Evolutionary conservation across 2,329 filamentous ascomycete genomes (phyloP), one percentile per base, ranked within the genome.

Genomic region (Aaosphaeria arxii): DNA sequence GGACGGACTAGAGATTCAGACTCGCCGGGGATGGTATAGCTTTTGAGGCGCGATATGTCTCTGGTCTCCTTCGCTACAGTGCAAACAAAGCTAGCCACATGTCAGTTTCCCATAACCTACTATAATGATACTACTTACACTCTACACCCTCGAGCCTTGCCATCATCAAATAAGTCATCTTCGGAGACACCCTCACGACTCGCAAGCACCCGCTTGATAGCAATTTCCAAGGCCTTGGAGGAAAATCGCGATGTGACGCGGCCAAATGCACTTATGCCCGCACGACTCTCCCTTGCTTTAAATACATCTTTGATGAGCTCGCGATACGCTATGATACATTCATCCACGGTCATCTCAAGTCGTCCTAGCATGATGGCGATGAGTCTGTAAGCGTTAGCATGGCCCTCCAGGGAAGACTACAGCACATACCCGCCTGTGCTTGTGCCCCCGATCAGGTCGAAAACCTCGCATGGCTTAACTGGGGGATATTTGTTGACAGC

Each of bases 61-160:
- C 77, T 78, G 54, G 78, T 79, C 30, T 48, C 42, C n/a, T 36
- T 30, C 5, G 33, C n/a, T 4, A 11, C 42, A n/a, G 71, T 74
- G 54, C 79, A 76, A n/a, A 75, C 61, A 49, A 73, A 77, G 0
- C 42, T 44, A 36, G n/a, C 33, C n/a, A 9, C 33, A 9, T 9
- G n/a, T 36, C 7, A 36, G 33, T 36, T 9, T 9, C 9, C 9
- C n/a, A 36, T n/a, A 36, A 36, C 7, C 7, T 9, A 3, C 33
- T 9, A 3, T 36, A 36, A 9, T 9, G n/a, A 36, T 36, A 4
- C 33, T 36, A 4, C 33, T n/a, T 36, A 52, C 49, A 33, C 32
- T 46, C 17, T 5, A 28, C 49, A 52, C 6, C 40, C 40, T 7
- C 44, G 49, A 4, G 24, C 35, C 9, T 4, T 49, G 6, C 43